Base-by-base conservation (phyloP, 345 rosid species). In the Populus ilicifolia region DNA sequence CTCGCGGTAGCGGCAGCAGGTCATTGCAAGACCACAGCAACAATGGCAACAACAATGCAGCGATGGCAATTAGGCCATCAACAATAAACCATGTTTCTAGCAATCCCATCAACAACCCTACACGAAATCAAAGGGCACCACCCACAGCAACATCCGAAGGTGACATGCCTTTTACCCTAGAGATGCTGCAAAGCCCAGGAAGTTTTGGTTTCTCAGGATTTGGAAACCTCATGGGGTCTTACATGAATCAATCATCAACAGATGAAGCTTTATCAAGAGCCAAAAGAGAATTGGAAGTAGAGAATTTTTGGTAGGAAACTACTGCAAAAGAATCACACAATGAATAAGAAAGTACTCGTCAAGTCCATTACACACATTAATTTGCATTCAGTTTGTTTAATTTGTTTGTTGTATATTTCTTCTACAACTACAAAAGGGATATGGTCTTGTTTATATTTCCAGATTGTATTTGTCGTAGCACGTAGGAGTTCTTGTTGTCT, bases 241-340 rank as follows among this genome's bases (percentile, higher is more conserved):
- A 80, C 87, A 87, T 84, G 56, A 65, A 75, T 14, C 87, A 79
- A 81, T 77, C 83, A 10, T 70, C 85, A 66, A 67, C 78, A 10
- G 81, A 84, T 27, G 76, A 81, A 39, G 75, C 82, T 36, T 85
- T 83, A 70, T 46, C 85, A 21, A 83, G 89, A 83, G 81, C 97
- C 16, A 94, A 94, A 79, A 95, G 93, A 80, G 98, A 94, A 80
- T 90, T 92, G 29, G 81, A 76, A 67, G 97, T 89, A 16, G 90
- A 85, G 20, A 79, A 21, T 89, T 86, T 62, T 70, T 93, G 8
- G 94, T 59, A 59, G 63, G 63, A 23, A 59, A 18, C 85, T 90
- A 71, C 81, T 88, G 68, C 68, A 82, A 38, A 90, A 82, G 87
- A 54, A 35, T 17, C 50, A 2, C 67, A 43, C 8, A 25, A 30